Evolutionary conservation across 495 filamentous ascomycete genomes (phyloP).

Genomic region (Hypoxylon crocopeplum): DNA sequence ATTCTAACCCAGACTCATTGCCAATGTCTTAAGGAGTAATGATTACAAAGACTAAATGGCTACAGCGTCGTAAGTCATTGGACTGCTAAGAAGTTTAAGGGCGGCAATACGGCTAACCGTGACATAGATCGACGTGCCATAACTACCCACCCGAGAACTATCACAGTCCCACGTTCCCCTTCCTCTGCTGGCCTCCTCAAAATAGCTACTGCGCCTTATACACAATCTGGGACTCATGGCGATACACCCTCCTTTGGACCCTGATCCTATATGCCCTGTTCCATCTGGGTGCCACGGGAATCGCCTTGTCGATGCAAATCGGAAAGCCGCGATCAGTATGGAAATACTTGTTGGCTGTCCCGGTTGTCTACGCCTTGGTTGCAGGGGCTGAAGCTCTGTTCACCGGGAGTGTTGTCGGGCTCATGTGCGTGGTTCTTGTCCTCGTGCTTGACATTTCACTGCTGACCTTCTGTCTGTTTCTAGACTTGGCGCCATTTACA

Average conservation of each 20-base stretch:
- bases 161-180: slow-evolving; percentile 78
- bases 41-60: too few species aligned
- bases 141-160: slow-evolving; percentile 71
- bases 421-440: slow-evolving; percentile 71
- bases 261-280: slow-evolving; percentile 70
- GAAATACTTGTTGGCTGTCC: slow-evolving; percentile 78
- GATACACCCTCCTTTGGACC: slow-evolving; percentile 92
- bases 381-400: slow-evolving; percentile 82
- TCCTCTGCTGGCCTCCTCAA: slow-evolving; percentile 58
- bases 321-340: slow-evolving; percentile 64
- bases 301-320: slow-evolving; percentile 74
- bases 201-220: slow-evolving; percentile 75
- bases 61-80: too few species aligned
- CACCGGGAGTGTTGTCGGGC: slow-evolving; percentile 86
- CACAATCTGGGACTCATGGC: slow-evolving; percentile 82
- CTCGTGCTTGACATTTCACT: slow-evolving; percentile 1
- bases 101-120: too few species aligned
- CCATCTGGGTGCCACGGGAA: slow-evolving; percentile 72
- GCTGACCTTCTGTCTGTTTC: slow-evolving; percentile 31
- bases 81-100: too few species aligned
- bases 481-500: slow-evolving; percentile 87
- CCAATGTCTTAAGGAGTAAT: too few species aligned
- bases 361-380: slow-evolving; percentile 74
- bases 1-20: too few species aligned
- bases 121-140: slow-evolving; percentile 36